These are phyloP conservation scores for Violaceomyces palustris DNA, from an alignment of 1,284 basidiomycete species.

Conservation along the genomic window DNA sequence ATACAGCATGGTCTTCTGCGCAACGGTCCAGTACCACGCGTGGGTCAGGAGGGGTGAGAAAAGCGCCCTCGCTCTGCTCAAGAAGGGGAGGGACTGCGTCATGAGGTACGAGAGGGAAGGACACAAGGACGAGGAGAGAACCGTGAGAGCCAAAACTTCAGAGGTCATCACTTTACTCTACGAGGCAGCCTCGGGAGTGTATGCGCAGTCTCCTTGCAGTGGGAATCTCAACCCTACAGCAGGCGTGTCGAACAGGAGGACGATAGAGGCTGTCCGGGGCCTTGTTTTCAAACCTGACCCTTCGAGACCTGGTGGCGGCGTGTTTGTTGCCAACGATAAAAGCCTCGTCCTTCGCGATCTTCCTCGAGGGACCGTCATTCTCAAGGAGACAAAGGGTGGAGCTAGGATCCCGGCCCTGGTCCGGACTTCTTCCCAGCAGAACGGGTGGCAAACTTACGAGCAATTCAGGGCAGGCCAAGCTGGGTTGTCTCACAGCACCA, in stretches of 20 bases:
- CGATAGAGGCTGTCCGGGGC: slow-evolving; percentile 54
- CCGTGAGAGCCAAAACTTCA: slow-evolving; percentile 73
- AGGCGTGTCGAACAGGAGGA: slow-evolving; percentile 54
- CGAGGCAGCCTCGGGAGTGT: slow-evolving; percentile 58
- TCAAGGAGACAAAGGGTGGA: slow-evolving; percentile 54
- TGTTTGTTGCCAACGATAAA: slow-evolving; percentile 64
- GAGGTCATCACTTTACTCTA: slow-evolving; percentile 87
- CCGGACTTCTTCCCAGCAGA: slow-evolving; percentile 29
- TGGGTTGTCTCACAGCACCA: too few relatives aligned
- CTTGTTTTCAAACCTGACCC: slow-evolving; percentile 62
- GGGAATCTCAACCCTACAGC: slow-evolving; percentile 55
- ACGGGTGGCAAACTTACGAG: slow-evolving; percentile 47
- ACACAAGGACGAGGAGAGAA: slow-evolving; percentile 57
- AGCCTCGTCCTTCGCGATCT: slow-evolving; percentile 61
- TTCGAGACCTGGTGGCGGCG: slow-evolving; percentile 70
- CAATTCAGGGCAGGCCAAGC: slow-evolving; percentile 29
- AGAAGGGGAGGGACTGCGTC: slow-evolving; percentile 25
- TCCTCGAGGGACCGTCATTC: slow-evolving; percentile 64
- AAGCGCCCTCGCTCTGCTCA: slow-evolving; percentile 23
- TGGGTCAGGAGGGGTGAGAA: slow-evolving; percentile 40
- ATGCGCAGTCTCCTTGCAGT: slow-evolving; percentile 37
- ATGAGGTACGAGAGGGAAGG: slow-evolving; percentile 32
- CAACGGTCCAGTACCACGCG: slow-evolving; percentile 45
- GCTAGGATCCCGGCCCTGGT: slow-evolving; percentile 29
- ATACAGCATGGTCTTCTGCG: slow-evolving; percentile 46